A percentile compares a stretch with the other conserved stretches of the same genome.
These are phyloP conservation scores for Lepidium sativum DNA, from an alignment of 345 rosid genomes.

Conservation along the genomic window DNA sequence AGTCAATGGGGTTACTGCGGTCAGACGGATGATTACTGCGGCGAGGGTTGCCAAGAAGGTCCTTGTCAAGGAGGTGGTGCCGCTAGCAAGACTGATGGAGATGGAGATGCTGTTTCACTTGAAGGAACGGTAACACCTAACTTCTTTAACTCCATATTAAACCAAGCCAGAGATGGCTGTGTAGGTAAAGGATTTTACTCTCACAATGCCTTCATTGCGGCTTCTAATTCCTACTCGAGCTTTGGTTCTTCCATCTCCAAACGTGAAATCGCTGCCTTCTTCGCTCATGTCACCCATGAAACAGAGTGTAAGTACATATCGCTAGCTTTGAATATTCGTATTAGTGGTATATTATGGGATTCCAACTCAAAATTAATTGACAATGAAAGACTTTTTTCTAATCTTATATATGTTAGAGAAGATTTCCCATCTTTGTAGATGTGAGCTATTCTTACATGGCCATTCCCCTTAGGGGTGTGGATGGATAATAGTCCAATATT, in stretches of 20 bases:
- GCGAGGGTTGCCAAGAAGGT: conserved; percentile 40
- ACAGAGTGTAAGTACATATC: conserved; percentile 30
- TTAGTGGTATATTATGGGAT: not conserved
- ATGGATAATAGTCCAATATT: too few species aligned
- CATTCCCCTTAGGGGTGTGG: too few species aligned
- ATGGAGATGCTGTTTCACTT: conserved; percentile 27
- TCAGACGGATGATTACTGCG: conserved; percentile 29
- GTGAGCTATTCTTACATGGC: too few species aligned
- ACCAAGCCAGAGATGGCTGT: conserved; percentile 39
- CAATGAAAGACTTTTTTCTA: too few species aligned
- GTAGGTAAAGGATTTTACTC: conserved; percentile 61
- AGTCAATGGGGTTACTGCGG: conserved; percentile 37
- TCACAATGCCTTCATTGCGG: conserved; percentile 40
- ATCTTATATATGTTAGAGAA: too few species aligned
- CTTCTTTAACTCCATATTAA: conserved; percentile 47
- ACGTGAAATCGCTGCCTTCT: conserved; percentile 76
- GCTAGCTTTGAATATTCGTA: not conserved
- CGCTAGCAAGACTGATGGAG: not conserved
- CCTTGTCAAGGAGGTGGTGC: conserved; percentile 35
- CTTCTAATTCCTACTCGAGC: conserved; percentile 30
- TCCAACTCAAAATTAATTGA: too few species aligned
- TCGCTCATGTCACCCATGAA: conserved; percentile 72
- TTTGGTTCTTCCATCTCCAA: conserved; percentile 51
- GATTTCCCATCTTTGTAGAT: too few species aligned
- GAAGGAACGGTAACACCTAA: conserved; percentile 36